Base-by-base conservation (phyloP, 2,329 filamentous ascomycete genomes). In the Chlorencoelia australis region DNA sequence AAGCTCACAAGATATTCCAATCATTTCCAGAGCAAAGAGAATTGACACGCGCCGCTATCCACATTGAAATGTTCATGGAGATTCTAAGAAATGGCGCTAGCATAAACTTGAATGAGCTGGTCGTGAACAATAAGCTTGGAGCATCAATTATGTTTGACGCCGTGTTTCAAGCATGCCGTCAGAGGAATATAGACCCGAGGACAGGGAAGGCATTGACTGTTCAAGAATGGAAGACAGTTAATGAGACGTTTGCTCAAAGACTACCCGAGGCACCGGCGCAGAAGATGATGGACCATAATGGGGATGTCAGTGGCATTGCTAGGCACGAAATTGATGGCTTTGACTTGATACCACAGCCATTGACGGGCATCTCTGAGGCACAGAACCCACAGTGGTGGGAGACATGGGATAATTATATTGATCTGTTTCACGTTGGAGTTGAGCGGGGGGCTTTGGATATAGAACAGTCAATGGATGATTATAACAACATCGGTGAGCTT, bases 381-480 rank as follows among this genome's bases (percentile, higher is more conserved):
- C 37, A 40, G 19, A 40, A 40, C 26, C 22, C 37, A 21, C 31
- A 40, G 19, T 40, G 37, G 37, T 40, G 37, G 37, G 37, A 15
- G 17, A 25, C 36, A 13, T 40, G 37, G 37, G 37, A 40, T 14
- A 40, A 31, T 35, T 40, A 40, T 17, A 40, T 40, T 13, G 33
- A 40, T 29, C 31, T 40, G 18, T 40, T 40, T 18, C 37, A 40
- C 15, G 37, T 40, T 19, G 30, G 36, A 35, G 29, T 18, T 26
- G 28, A 6, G n/a, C 27, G n/a, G 4, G 4, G n/a, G 5, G 26
- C 16, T 29, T 7, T 22, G 31, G 31, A 33, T 24, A 22, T 22
- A 15, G 17, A 24, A 33, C 31, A 24, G 21, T 11, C 21, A 24
- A 24, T 11, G 11, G 11, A 24, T 24, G 21, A 11, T 24, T 7